Evolutionary conservation across 352 stramenopile genomes (phyloP), one percentile per base, ranked within the genome.

Genomic region (Globisporangium perplexum): DNA sequence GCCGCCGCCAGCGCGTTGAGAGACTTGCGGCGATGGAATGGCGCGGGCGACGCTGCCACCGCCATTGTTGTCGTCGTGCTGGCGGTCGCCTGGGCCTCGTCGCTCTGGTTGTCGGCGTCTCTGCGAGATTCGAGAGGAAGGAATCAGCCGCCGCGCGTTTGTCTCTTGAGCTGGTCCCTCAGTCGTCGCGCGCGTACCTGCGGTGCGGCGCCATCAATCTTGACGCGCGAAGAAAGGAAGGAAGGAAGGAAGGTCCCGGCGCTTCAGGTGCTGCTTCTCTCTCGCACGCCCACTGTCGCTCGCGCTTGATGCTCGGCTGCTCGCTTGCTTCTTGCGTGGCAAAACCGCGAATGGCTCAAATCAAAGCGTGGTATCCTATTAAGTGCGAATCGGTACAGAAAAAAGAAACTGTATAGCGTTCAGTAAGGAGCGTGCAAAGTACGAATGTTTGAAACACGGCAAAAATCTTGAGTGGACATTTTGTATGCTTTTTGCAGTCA

Each of bases 91-190:
- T 1, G 7, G 1, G 23, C 20, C 24, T 55, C 38, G 24, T 54
- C 39, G n/a, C 31, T 46, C n/a, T 61, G 55, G 14, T 61, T 61
- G 55, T 55, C 36, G 38, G 7, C 45, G 35, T 59, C 45, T 47
- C 53, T 59, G 44, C 3, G 12, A 11, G 30, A 41, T 23, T 4
- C 15, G 42, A 39, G 12, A 22, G 10, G 15, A 17, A 6, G 23
- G 11, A 18, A 11, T 20, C 14, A 43, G 28, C 35, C 28, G 33
- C 23, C 23, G 17, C 30, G 30, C 41, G 22, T 38, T 6, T 5
- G 12, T 36, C 31, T 6, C n/a, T 18, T 31, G 23, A 35, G 23
- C n/a, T 30, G 26, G 26, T 30, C 5, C 26, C 5, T 30, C 26
- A 2, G 26, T n/a, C n/a, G n/a, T n/a, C n/a, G n/a, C n/a, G n/a